These are phyloP conservation scores for Adansonia grandidieri DNA, from an alignment of 441 rosid species.

Conservation along the genomic window DNA sequence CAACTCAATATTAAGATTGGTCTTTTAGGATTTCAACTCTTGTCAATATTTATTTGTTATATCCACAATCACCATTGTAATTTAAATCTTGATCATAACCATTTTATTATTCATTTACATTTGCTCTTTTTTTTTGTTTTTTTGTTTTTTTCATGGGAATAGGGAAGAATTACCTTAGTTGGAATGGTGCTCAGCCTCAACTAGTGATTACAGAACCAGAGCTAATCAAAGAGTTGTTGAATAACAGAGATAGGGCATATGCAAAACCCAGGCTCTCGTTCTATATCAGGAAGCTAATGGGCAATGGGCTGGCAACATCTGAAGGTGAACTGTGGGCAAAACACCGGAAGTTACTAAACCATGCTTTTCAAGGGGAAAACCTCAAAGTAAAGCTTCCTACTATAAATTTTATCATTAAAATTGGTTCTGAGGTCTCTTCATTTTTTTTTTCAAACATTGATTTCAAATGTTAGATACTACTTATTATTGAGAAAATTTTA, in stretches of 20 bases:
- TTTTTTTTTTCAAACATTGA: too few species aligned
- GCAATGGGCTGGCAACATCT: slow-evolving; percentile 37
- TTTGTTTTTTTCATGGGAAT: not conserved
- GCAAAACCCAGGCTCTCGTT: not conserved
- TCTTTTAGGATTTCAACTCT: too few species aligned
- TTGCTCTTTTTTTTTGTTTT: not conserved
- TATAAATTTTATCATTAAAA: not conserved
- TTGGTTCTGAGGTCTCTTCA: not conserved
- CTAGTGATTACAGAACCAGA: slow-evolving; percentile 39
- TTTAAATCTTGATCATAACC: too few species aligned
- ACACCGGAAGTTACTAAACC: slow-evolving; percentile 35
- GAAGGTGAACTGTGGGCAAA: slow-evolving; percentile 41
- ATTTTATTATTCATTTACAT: not conserved
- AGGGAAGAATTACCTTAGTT: slow-evolving; percentile 39
- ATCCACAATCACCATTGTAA: too few species aligned
- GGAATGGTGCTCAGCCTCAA: slow-evolving; percentile 39
- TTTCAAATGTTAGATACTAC: too few species aligned
- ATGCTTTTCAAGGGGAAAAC: slow-evolving; percentile 41
- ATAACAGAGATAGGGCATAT: slow-evolving; percentile 27
- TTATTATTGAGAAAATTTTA: too few species aligned
- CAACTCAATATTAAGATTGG: too few species aligned
- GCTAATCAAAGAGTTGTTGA: slow-evolving; percentile 36
- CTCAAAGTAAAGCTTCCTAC: slow-evolving; percentile 31
- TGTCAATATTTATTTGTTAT: too few species aligned
- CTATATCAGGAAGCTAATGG: slow-evolving; percentile 29